Conservation (phyloP, 1,284 basidiomycete species). For the Ceratobasidium sp. region DNA sequence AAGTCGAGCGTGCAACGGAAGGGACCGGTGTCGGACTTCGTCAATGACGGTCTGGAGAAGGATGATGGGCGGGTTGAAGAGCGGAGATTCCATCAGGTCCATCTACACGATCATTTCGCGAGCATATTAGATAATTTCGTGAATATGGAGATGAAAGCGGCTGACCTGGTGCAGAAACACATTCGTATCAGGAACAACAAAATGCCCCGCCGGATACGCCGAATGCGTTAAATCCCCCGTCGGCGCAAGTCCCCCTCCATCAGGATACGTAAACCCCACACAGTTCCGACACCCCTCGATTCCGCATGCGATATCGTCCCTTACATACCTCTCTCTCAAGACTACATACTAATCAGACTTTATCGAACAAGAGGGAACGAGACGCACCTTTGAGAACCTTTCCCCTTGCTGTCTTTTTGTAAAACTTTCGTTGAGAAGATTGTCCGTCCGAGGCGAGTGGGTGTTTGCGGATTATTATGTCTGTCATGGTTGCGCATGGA, state of each 20-base stretch:
- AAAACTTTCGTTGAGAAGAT: constrained; percentile 81
- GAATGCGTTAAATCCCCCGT: constrained; percentile 66
- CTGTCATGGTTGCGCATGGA: constrained; percentile 3
- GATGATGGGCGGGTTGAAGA: constrained; percentile 83
- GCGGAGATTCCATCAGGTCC: constrained; percentile 84
- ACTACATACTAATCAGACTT: constrained; percentile 60
- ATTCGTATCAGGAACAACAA: constrained; percentile 94
- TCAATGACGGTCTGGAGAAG: constrained; percentile 95
- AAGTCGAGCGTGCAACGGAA: constrained; percentile 93
- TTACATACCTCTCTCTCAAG: constrained; percentile 92
- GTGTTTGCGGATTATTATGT: constrained; percentile 34
- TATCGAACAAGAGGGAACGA: not conserved
- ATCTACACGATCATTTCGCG: constrained; percentile 65
- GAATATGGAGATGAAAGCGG: constrained; percentile 39
- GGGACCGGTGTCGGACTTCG: constrained; percentile 93
- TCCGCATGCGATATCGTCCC: constrained; percentile 94
- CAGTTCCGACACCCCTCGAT: constrained; percentile 77
- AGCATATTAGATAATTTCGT: not conserved
- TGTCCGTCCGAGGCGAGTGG: constrained; percentile 28
- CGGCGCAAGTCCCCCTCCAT: constrained; percentile 60
- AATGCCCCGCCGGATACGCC: constrained; percentile 74
- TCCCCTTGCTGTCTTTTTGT: constrained; percentile 93
- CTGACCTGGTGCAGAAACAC: constrained; percentile 89
- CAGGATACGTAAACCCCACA: constrained; percentile 55
- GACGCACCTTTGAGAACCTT: constrained; percentile 89